These are phyloP conservation scores for Solanum corneliomulleri DNA, from an alignment of 257 asterid species.

Conservation along the genomic window DNA sequence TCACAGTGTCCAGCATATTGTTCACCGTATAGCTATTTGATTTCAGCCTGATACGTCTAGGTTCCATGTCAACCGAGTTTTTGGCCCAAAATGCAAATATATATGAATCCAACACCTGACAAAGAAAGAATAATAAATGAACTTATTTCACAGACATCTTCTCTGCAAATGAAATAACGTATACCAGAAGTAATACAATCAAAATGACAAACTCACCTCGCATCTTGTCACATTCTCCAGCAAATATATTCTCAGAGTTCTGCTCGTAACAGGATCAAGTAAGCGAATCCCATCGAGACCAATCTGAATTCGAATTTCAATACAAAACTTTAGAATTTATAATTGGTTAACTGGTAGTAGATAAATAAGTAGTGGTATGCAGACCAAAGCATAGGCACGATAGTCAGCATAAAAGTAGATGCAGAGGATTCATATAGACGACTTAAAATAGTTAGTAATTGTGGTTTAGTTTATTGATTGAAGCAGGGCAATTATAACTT, in stretches of 20 bases:
- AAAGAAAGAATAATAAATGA: not conserved
- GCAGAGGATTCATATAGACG: not conserved
- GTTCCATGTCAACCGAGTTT: slow-evolving; percentile 58
- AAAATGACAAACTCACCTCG: slow-evolving; percentile 37
- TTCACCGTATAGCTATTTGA: slow-evolving; percentile 73
- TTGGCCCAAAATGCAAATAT: slow-evolving; percentile 89
- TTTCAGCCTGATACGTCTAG: slow-evolving; percentile 71
- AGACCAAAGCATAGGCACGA: not conserved
- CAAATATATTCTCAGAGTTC: slow-evolving; percentile 50
- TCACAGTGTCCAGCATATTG: slow-evolving; percentile 71
- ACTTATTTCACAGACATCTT: not conserved
- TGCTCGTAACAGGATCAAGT: slow-evolving; percentile 57
- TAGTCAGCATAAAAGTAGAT: not conserved
- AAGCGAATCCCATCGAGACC: slow-evolving; percentile 79
- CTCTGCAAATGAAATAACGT: not conserved
- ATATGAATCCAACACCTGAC: slow-evolving; percentile 67
- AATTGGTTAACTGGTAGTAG: not conserved
- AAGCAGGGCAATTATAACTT: not conserved
- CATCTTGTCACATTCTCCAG: slow-evolving; percentile 66
- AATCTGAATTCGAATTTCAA: slow-evolving; percentile 31
- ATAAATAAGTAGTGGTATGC: not conserved
- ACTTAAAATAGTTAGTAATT: not conserved
- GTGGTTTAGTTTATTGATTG: not conserved
- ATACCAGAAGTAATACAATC: not conserved
- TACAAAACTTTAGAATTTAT: not conserved